Base-by-base conservation (phyloP, 805 yeast species). In the Scheffersomyces lignosus region DNA sequence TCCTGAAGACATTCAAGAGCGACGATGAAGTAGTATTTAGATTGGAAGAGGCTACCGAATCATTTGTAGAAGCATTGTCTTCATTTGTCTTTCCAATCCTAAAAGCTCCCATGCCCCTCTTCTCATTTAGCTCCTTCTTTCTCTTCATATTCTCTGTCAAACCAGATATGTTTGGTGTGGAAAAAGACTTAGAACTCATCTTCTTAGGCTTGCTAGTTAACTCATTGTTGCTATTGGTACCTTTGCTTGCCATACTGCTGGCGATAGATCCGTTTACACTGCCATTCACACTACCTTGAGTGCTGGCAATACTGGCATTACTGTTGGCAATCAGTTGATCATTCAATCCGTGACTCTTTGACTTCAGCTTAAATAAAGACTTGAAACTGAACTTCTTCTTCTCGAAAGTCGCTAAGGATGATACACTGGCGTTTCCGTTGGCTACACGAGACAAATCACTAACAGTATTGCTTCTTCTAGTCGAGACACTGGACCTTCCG, bases 351-450 rank as follows among this genome's bases (percentile, higher is more conserved):
- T 60, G 66, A 36, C 38, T 48, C 38, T 60, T 65, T 2, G 68
- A 58, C 41, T 58, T 66, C 42, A 58, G 56, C 41, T 61, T 66
- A 51, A 69, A 68, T 18, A 69, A 51, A 2, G 65, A 54, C 31
- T 56, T 60, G 51, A 69, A 63, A 29, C 70, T 62, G 40, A 69
- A 69, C 40, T 59, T 60, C 34, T 64, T 62, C 48, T 54, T 51
- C 27, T 51, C 51, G 2, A 43, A 36, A 20, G 16, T 27, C 14
- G 31, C 20, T 9, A 25, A 18, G 5, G 24, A 10, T 12, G 35
- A 43, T 2, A 29, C 30, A 4, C 38, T 22, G 15, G 46, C n/a
- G n/a, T n/a, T n/a, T n/a, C n/a, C n/a, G n/a, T n/a, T 23, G 10
- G 12, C 7, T 3, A 26, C 27, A 14, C 18, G 27, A 9, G 47